These are phyloP conservation scores for Yarrowia bubula DNA, from an alignment of 805 yeast species.

Conservation along the genomic window DNA sequence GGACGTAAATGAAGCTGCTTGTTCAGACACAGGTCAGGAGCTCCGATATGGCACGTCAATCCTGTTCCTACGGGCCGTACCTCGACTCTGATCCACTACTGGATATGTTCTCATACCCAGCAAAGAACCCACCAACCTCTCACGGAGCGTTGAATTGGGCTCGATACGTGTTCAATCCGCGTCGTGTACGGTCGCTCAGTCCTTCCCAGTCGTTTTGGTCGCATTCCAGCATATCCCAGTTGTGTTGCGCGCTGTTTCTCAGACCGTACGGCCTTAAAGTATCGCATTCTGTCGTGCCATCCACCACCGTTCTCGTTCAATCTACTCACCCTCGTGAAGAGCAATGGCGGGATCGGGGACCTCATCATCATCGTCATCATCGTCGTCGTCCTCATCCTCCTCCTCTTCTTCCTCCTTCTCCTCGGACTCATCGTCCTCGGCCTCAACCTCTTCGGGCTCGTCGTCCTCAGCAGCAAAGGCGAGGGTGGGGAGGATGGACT, in stretches of 20 bases:
- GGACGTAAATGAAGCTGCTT: no score
- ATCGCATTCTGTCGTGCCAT: not conserved
- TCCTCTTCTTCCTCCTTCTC: slow-evolving; percentile 39
- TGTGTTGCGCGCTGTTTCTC: no score
- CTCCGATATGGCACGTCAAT: no score
- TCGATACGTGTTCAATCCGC: not conserved
- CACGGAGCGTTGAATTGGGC: not conserved
- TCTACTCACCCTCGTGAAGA: slow-evolving; percentile 24
- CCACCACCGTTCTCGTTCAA: not conserved
- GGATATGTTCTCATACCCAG: no score
- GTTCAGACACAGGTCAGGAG: no score
- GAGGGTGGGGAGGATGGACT: slow-evolving; percentile 70
- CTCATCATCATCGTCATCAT: slow-evolving; percentile 49
- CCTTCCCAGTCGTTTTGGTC: not conserved
- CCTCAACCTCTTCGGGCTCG: slow-evolving; percentile 29
- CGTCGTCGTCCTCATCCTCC: slow-evolving; percentile 40
- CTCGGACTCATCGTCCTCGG: slow-evolving; percentile 33
- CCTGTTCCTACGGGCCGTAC: no score
- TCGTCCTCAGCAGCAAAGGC: slow-evolving; percentile 70
- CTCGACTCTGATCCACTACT: no score
- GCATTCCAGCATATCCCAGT: no score
- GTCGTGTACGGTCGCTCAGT: not conserved
- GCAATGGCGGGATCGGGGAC: slow-evolving; percentile 46
- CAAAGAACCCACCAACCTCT: no score
- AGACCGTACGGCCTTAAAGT: not conserved